Percentiles rank a stretch among this genome's conserved stretches.
Evolutionary conservation across 2,329 filamentous ascomycete genomes (phyloP).

Genomic region (Fusarium guadeloupense): DNA sequence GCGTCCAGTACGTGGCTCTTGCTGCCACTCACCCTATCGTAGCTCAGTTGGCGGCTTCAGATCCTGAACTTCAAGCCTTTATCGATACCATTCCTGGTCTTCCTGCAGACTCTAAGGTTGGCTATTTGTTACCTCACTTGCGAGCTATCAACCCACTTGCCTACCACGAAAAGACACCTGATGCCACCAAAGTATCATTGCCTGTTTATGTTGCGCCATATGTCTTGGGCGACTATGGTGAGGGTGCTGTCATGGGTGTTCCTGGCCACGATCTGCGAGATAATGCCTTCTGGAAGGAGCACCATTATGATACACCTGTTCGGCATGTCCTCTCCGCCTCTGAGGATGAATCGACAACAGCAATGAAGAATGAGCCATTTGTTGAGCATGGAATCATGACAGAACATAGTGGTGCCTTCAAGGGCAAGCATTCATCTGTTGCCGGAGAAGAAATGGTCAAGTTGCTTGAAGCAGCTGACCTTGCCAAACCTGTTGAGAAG

Average conservation of each 20-base stretch:
- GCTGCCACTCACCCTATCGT: constrained; percentile 79
- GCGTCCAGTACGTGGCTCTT: constrained; percentile 84
- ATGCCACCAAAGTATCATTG: constrained; percentile 64
- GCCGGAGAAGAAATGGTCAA: constrained; percentile 69
- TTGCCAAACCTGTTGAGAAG: constrained; percentile 72
- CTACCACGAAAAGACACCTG: constrained; percentile 60
- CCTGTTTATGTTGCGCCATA: constrained; percentile 87
- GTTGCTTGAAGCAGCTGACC: constrained; percentile 61
- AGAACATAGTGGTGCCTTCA: constrained; percentile 70
- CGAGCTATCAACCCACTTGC: constrained; percentile 73
- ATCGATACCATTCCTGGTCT: constrained; percentile 68
- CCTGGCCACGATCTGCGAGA: constrained; percentile 85
- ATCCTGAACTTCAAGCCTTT: constrained; percentile 73
- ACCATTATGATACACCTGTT: constrained; percentile 68
- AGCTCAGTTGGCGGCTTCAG: constrained; percentile 63
- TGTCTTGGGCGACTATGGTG: constrained; percentile 84
- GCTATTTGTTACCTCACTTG: constrained; percentile 72
- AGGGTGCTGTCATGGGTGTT: constrained; percentile 91
- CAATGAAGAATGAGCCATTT: constrained; percentile 63
- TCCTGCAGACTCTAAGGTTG: constrained; percentile 67
- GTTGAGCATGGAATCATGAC: constrained; percentile 74
- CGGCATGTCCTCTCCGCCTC: constrained; percentile 68
- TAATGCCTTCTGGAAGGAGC: constrained; percentile 80
- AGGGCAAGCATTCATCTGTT: constrained; percentile 69
- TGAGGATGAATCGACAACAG: constrained; percentile 57